Base-by-base conservation (phyloP, 2,329 filamentous ascomycete genomes). In the Bipolaris bicolor region DNA sequence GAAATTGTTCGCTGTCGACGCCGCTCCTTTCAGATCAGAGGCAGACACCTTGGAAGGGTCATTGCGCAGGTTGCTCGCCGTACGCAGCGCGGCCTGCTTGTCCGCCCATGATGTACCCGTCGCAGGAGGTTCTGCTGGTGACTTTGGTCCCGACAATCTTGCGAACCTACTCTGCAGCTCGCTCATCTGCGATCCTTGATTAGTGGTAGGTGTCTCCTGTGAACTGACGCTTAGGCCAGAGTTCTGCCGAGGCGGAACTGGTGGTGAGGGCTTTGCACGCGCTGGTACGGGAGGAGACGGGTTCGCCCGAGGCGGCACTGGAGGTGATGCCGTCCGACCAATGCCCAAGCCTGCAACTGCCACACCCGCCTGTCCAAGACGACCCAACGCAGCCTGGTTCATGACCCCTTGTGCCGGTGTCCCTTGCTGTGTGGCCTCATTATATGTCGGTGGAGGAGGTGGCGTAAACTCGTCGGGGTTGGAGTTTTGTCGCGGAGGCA, bases 331-430 rank as follows among this genome's bases (percentile, higher is more conserved):
- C 55, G 64, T 77, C 45, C 70, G 73, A 3, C 86, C 88, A 59
- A 96, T 96, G 5, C 90, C 90, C 3, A 97, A 80, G 0, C 84
- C 89, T 0, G 92, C 89, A 0, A 97, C 91, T 0, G 88, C 90
- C 5, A 97, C 82, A 1, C 92, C 92, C 1, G 90, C 88, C 36
- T 86, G 84, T 10, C 88, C 86, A 7, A 97, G 81, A 40, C 91
- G 84, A 56, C 79, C 82, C 53, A 89, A 73, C 5, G 91, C 88
- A 5, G 82, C 84, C 65, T 84, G 81, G 52, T 87, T 86, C 41
- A 87, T 65, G 46, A 78, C 71, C 13, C 75, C 75, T 37, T 76
- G 71, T 63, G 70, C 51, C 67, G 76, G 48, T 56, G 73, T 57
- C 55, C 51, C 61, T 47, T 62, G 39, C 26, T 63, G 65, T 65